Evolutionary conservation across 331 rosid genomes (phyloP).

Genomic region (Saraca asoca): DNA sequence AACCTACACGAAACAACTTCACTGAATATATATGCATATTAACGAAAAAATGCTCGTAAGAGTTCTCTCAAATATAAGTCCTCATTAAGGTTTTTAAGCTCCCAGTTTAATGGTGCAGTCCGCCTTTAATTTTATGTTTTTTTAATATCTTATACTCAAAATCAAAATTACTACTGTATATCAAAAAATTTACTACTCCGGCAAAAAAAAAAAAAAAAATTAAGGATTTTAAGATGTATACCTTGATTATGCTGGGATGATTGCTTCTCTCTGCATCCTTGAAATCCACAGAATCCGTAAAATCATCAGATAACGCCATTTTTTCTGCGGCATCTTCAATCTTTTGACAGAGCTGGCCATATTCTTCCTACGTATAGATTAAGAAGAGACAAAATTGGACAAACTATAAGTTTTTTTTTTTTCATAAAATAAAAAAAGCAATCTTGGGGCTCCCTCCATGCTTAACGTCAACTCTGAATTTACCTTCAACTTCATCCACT

Average conservation of each 20-base stretch:
- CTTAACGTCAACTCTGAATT: too few species aligned
- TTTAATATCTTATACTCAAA: too few species aligned
- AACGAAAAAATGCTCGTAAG: background rate
- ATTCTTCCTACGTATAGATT: slow-evolving; percentile 35
- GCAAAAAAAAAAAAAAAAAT: too few species aligned
- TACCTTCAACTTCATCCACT: slow-evolving; percentile 46
- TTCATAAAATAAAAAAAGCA: too few species aligned
- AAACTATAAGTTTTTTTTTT: too few species aligned
- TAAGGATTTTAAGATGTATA: background rate
- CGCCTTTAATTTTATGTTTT: too few species aligned
- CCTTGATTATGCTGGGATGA: slow-evolving; percentile 53
- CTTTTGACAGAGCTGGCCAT: slow-evolving; percentile 39
- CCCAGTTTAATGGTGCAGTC: too few species aligned
- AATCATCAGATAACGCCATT: background rate
- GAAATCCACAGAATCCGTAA: slow-evolving; percentile 34
- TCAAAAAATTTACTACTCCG: too few species aligned
- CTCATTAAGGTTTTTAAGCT: too few species aligned
- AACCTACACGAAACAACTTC: slow-evolving; percentile 26
- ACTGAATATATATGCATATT: background rate
- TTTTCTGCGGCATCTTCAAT: slow-evolving; percentile 18
- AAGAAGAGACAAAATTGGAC: background rate
- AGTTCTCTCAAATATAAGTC: too few species aligned
- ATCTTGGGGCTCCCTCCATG: too few species aligned
- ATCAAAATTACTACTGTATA: too few species aligned
- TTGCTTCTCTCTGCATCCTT: slow-evolving; percentile 30